Percentiles rank a stretch among this genome's conserved stretches.
Conservation (phyloP, 2,329 filamentous ascomycete species). For the Lecanosticta acicola region DNA sequence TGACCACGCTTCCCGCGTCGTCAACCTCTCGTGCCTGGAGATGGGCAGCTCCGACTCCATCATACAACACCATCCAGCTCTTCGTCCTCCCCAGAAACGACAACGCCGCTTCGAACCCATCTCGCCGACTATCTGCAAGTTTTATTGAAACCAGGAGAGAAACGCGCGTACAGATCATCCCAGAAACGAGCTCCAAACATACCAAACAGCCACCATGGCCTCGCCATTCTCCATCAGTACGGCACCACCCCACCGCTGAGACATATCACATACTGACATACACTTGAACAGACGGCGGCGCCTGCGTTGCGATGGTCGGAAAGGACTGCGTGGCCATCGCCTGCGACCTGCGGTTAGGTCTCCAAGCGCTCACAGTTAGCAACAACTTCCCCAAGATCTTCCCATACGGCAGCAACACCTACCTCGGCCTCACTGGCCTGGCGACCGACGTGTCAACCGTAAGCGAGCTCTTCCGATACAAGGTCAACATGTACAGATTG, state of each 20-base stretch:
- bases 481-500: slow-evolving; percentile 99
- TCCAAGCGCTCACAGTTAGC: slow-evolving; percentile 93
- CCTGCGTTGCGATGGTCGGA: slow-evolving; percentile 97
- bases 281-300: slow-evolving; percentile 63
- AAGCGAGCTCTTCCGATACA: slow-evolving; percentile 96
- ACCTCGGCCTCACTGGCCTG: slow-evolving; percentile 90
- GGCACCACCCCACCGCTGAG: slow-evolving; percentile 25
- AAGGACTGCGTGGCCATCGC: slow-evolving; percentile 99
- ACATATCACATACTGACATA: slow-evolving; percentile 7
- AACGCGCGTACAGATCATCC: neutral
- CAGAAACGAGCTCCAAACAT: neutral
- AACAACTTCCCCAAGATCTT: slow-evolving; percentile 99
- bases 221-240: slow-evolving; percentile 95
- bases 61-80: neutral
- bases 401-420: slow-evolving; percentile 83
- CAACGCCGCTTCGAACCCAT: too few relatives aligned
- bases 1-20: slow-evolving; percentile 5
- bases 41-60: neutral
- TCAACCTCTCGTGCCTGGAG: neutral
- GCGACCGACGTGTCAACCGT: slow-evolving; percentile 95
- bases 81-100: too few relatives aligned
- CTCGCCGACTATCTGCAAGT: too few relatives aligned
- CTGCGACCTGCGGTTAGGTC: slow-evolving; percentile 94
- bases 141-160: too few relatives aligned
- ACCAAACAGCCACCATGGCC: slow-evolving; percentile 50